These are phyloP conservation scores for Moricandia arvensis DNA, from an alignment of 345 rosid genomes.

Conservation along the genomic window DNA sequence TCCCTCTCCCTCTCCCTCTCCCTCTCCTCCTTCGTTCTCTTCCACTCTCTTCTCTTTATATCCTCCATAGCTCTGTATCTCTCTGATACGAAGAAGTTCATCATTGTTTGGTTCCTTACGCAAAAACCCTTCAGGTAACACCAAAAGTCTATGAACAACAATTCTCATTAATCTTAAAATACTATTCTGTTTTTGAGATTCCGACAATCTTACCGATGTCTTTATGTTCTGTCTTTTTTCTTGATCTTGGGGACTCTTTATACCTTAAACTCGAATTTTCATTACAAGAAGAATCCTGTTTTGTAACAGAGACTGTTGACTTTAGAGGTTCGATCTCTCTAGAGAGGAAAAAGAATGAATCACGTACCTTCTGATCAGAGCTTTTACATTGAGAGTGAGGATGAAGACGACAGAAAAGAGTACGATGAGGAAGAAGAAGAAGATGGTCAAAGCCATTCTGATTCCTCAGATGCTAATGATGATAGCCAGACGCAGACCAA, in stretches of 20 bases:
- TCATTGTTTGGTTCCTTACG: neutral
- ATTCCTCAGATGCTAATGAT: conserved; percentile 51
- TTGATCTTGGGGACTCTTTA: neutral
- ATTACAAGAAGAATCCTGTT: conserved; percentile 2
- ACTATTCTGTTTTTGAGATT: neutral
- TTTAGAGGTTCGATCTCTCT: conserved; percentile 16
- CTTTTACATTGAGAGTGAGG: conserved; percentile 86
- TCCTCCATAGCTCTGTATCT: conserved; percentile 3
- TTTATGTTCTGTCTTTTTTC: neutral
- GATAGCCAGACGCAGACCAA: conserved; percentile 52
- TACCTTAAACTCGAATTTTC: neutral
- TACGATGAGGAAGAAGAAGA: conserved; percentile 38
- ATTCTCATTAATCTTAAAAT: neutral
- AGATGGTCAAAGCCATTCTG: conserved; percentile 53
- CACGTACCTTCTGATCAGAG: conserved; percentile 85
- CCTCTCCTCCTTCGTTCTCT: conserved; percentile 19
- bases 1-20: no score
- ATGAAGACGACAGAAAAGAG: conserved; percentile 62
- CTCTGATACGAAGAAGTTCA: conserved; percentile 16
- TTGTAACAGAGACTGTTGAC: conserved; percentile 29
- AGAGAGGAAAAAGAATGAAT: conserved; percentile 50
- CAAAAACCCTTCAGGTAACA: conserved; percentile 25
- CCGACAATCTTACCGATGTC: conserved; percentile 18
- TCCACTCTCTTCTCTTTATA: conserved; percentile 26
- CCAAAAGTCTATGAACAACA: neutral